Conservation (phyloP, 495 filamentous ascomycete genomes). For the Aspergillus indologenus region DNA sequence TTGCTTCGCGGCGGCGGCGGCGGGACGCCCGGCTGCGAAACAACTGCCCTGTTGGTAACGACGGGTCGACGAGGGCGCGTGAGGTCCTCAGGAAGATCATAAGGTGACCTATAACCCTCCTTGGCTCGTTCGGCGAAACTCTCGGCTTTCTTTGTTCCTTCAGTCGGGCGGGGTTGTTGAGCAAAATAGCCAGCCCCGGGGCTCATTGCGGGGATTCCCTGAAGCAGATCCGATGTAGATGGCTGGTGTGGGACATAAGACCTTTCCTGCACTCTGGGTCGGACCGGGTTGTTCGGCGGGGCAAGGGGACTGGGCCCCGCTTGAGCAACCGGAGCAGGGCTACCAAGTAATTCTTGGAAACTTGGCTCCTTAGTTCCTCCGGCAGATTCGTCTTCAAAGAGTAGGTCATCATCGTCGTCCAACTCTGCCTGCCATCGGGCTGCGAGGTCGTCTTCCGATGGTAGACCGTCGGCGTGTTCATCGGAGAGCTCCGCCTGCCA, state of each 20-base stretch:
- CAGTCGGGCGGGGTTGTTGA: conserved; percentile 30
- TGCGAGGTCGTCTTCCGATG: conserved; percentile 60
- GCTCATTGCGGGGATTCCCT: conserved; percentile 31
- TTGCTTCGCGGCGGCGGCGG: conserved; percentile 54
- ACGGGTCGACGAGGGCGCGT: conserved; percentile 61
- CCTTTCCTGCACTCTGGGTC: conserved; percentile 19
- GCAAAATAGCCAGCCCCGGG: conserved; percentile 36
- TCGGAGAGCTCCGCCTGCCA: conserved; percentile 29
- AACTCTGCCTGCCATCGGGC: conserved; percentile 83
- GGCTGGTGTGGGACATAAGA: conserved; percentile 47
- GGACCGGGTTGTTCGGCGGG: conserved; percentile 24
- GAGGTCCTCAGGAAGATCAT: conserved; percentile 90
- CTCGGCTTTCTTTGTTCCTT: conserved; percentile 47
- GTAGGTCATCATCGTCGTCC: conserved; percentile 73
- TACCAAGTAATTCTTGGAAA: conserved; percentile 18
- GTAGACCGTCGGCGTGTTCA: conserved; percentile 21
- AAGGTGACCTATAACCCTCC: conserved; percentile 88
- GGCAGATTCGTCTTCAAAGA: conserved; percentile 59
- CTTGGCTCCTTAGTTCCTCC: conserved; percentile 27
- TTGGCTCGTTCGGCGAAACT: conserved; percentile 89
- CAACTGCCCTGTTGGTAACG: conserved; percentile 32
- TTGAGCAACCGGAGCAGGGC: conserved; percentile 5
- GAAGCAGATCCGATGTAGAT: conserved; percentile 38
- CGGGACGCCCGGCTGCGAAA: conserved; percentile 23
- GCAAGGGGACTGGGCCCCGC: conserved; percentile 33